These are phyloP conservation scores for Aspergillus carbonarius DNA, from an alignment of 2,329 filamentous ascomycete genomes.

Conservation along the genomic window DNA sequence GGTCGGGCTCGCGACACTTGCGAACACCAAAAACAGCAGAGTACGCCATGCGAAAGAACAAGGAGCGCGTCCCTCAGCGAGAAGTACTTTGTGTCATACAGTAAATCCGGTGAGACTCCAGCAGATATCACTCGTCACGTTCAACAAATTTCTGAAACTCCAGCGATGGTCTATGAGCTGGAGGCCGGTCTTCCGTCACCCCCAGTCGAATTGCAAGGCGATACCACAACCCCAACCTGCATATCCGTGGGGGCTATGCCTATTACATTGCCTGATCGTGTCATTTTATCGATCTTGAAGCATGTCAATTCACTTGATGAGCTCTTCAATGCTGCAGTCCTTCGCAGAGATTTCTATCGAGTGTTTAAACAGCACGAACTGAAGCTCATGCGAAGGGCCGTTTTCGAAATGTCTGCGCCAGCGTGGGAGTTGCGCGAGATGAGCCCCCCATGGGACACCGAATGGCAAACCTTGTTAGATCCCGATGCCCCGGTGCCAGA, in stretches of 20 bases:
- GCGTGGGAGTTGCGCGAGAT: constrained; percentile 63
- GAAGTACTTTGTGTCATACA: constrained; percentile 25
- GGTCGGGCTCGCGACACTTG: background rate
- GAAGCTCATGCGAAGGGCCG: constrained; percentile 50
- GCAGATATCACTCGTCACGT: constrained; percentile 21
- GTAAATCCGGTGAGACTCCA: constrained; percentile 16
- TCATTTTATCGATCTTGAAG: constrained; percentile 54
- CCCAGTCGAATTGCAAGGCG: background rate
- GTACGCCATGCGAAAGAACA: background rate
- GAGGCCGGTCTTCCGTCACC: constrained; percentile 27
- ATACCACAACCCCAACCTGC: constrained; percentile 14
- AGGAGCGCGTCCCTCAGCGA: constrained; percentile 17
- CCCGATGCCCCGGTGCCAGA: constrained; percentile 51
- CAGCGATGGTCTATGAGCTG: constrained; percentile 35
- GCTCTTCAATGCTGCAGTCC: constrained; percentile 54
- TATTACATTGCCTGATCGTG: constrained; percentile 46
- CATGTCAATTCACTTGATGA: constrained; percentile 53
- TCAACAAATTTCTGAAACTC: constrained; percentile 19
- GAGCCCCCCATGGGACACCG: constrained; percentile 51
- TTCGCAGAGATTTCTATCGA: constrained; percentile 58
- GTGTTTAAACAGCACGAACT: constrained; percentile 60
- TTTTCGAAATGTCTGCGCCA: constrained; percentile 56
- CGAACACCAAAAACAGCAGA: background rate
- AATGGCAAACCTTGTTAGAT: constrained; percentile 42
- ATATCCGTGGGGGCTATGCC: constrained; percentile 34